Conservation (phyloP, 352 stramenopile species). For the Phytophthora macrochlamydospora region DNA sequence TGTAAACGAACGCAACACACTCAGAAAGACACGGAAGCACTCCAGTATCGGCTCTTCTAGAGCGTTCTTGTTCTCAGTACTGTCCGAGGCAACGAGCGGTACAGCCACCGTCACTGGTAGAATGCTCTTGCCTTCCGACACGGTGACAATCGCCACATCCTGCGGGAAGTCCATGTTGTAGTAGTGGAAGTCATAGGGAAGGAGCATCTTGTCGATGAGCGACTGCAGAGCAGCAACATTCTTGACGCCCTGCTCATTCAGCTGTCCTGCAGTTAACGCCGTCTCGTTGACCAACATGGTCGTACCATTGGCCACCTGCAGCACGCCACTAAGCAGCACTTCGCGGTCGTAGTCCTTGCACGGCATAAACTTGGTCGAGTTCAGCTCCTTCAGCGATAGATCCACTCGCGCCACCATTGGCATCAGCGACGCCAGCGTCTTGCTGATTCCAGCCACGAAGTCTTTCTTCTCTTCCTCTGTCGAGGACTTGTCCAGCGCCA, state of each 20-base stretch:
- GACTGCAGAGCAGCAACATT: slow-evolving; percentile 76
- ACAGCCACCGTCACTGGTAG: slow-evolving; percentile 66
- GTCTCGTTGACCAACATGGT: slow-evolving; percentile 76
- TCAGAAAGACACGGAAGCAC: slow-evolving; percentile 71
- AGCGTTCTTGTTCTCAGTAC: background rate
- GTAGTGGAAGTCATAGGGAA: slow-evolving; percentile 86
- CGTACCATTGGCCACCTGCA: slow-evolving; percentile 76
- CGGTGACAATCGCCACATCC: slow-evolving; percentile 64
- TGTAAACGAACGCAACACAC: slow-evolving; percentile 54
- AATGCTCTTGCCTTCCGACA: slow-evolving; percentile 80
- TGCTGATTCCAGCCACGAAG: slow-evolving; percentile 31
- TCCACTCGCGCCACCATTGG: slow-evolving; percentile 58
- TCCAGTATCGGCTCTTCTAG: slow-evolving; percentile 46
- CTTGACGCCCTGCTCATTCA: slow-evolving; percentile 76
- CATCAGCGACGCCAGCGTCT: slow-evolving; percentile 50
- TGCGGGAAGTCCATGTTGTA: slow-evolving; percentile 88
- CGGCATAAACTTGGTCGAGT: slow-evolving; percentile 64
- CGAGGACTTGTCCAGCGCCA: slow-evolving; percentile 38
- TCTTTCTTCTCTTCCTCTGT: slow-evolving; percentile 22
- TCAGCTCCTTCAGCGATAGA: slow-evolving; percentile 67
- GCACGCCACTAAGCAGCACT: slow-evolving; percentile 45
- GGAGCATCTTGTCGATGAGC: slow-evolving; percentile 75
- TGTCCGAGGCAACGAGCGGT: slow-evolving; percentile 23
- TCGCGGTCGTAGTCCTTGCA: slow-evolving; percentile 84
- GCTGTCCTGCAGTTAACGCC: slow-evolving; percentile 56